Evolutionary conservation across 352 stramenopile species (phyloP), one percentile per base, ranked within the genome.

Genomic region (Globisporangium barbulae): DNA sequence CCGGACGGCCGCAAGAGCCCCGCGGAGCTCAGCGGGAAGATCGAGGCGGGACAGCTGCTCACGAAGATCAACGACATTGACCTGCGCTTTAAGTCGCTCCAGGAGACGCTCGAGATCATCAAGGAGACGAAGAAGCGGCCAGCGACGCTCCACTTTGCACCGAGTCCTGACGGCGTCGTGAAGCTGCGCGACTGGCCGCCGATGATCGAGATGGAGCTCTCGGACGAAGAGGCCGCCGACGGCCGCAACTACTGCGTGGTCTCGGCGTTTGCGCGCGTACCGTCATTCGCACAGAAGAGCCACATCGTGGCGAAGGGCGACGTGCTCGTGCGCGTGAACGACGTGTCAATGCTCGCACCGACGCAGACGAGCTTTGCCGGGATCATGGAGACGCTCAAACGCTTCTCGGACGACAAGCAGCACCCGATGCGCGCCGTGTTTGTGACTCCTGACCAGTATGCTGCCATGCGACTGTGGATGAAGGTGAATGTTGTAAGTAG

Each of bases 161-260:
- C 76, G 4, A 95, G 81, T 61, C 86, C 86, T 0, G 86, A 95
- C 59, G 73, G 78, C 10, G 82, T 95, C 52, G 79, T 95, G 49
- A 90, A 81, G 61, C 63, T 95, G 37, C 81, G 78, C 0, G 74
- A 90, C 21, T 95, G 86, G 86, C 86, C 86, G n/a, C 86, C 86
- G 25, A 89, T 93, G 79, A 73, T 95, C 22, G 83, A 92, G 58
- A 65, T 88, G 49, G 86, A 94, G 61, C 75, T 74, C 19, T 79
- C 66, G 8, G 73, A 88, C 35, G 80, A 90, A 59, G 83, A 90
- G 49, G 62, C 73, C 5, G 75, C 73, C 1, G 81, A 85, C 50
- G 76, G 65, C 5, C 77, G 76, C 17, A 88, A 79, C 48, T 88
- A 92, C 48, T 81, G 90, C 12, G 78, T 90, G 6, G 53, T 94